phyloP scores from a whole-genome alignment of 2,329 filamentous ascomycete genomes.

The Sporothrix mexicana region DNA sequence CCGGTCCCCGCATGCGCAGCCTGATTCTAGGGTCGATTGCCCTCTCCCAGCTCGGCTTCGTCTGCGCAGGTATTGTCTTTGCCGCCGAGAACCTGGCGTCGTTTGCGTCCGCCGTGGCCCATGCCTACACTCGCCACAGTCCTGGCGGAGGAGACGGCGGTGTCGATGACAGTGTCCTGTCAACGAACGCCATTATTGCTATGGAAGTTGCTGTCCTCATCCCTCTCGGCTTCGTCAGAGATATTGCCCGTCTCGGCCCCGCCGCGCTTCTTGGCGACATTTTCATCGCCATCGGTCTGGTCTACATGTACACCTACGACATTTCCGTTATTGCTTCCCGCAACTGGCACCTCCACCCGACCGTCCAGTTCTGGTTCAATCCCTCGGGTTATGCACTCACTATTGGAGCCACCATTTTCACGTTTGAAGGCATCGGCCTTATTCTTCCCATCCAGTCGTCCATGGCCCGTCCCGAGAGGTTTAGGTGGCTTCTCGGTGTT shows the following conservation, averaged over 20 bases:
- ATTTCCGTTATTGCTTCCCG: constrained; percentile 59
- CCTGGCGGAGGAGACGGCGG: neutral
- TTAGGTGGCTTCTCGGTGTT: constrained; percentile 66
- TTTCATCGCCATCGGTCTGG: constrained; percentile 72
- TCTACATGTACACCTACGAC: constrained; percentile 77
- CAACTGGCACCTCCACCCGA: constrained; percentile 59
- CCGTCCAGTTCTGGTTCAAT: constrained; percentile 70
- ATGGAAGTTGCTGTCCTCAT: constrained; percentile 69
- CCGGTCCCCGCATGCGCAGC: constrained; percentile 65
- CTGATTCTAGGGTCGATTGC: constrained; percentile 73
- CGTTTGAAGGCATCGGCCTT: constrained; percentile 78
- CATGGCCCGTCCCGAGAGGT: constrained; percentile 73
- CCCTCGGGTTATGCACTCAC: constrained; percentile 71
- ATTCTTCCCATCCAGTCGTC: constrained; percentile 78
- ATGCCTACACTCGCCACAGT: neutral
- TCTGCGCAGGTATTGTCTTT: constrained; percentile 78
- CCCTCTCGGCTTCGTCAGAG: constrained; percentile 72
- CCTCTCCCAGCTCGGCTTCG: constrained; percentile 77
- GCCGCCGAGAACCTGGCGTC: constrained; percentile 74
- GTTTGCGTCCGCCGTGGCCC: constrained; percentile 67
- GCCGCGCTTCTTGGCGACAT: constrained; percentile 72
- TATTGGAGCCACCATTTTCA: constrained; percentile 76
- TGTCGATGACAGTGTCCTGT: constrained; percentile 55
- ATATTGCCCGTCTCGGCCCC: constrained; percentile 75
- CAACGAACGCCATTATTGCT: constrained; percentile 65